These are phyloP conservation scores for Coprinellus aureogranulatus DNA, from an alignment of 768 basidiomycete species.

Conservation along the genomic window DNA sequence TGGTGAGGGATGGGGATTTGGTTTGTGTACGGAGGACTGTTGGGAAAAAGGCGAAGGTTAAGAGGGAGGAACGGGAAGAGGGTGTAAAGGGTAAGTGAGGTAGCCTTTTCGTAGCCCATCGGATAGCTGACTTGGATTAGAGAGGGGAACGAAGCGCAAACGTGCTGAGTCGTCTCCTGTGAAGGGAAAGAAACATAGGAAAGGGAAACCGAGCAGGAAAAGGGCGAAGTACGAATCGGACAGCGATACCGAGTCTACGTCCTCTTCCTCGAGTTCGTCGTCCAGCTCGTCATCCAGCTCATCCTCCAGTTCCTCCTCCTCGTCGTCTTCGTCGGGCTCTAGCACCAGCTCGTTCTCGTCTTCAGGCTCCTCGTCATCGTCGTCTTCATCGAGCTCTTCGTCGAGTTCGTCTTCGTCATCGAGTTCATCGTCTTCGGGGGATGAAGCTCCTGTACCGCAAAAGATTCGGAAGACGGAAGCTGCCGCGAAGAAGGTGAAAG, in stretches of 20 bases:
- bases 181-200: slow-evolving; percentile 1
- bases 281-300: slow-evolving; percentile 19
- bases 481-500: background rate
- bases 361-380: slow-evolving; percentile 12
- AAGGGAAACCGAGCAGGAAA: slow-evolving; percentile 6
- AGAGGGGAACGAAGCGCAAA: slow-evolving; percentile 6
- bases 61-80: background rate
- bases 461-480: background rate
- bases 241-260: too few relatives aligned
- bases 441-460: background rate
- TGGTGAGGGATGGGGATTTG: slow-evolving; percentile 51
- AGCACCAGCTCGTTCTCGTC: too few relatives aligned
- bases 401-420: too few relatives aligned
- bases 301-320: slow-evolving; percentile 20
- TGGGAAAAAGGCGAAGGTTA: slow-evolving; percentile 3
- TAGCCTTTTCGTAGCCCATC: background rate
- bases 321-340: too few relatives aligned
- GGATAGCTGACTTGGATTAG: background rate
- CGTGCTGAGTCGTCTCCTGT: background rate
- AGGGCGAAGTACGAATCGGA: slow-evolving; percentile 1
- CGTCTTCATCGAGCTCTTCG: slow-evolving; percentile 22
- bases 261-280: too few relatives aligned
- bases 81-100: background rate
- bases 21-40: slow-evolving; percentile 30
- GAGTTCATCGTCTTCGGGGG: slow-evolving; percentile 7